Evolutionary conservation across 768 basidiomycete genomes (phyloP).

Genomic region (Candolleomyces aberdarensis): DNA sequence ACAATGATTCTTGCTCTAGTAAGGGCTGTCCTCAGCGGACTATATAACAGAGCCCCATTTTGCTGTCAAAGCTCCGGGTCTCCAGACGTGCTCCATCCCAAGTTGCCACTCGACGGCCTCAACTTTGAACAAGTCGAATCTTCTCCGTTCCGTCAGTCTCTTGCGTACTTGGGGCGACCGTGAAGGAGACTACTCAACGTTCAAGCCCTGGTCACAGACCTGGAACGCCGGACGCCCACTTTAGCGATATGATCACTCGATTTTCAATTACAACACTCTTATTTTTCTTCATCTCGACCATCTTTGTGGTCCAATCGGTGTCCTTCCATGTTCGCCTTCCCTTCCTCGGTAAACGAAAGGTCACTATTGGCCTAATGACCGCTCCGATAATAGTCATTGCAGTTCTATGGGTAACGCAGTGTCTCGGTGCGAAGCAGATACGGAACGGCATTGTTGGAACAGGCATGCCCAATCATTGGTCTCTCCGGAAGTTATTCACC

Average conservation of each 20-base stretch:
- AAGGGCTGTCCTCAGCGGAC: too few species aligned
- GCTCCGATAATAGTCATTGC: conserved; percentile 52
- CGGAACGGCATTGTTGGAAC: conserved; percentile 66
- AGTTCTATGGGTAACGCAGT: conserved; percentile 56
- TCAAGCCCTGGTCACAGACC: not conserved
- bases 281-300: conserved; percentile 50
- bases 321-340: conserved; percentile 30
- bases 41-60: too few species aligned
- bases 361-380: conserved; percentile 46
- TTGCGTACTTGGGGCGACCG: too few species aligned
- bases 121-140: too few species aligned
- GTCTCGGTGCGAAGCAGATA: conserved; percentile 48
- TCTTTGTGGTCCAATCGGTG: conserved; percentile 49
- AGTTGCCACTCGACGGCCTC: too few species aligned
- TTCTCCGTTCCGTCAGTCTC: too few species aligned
- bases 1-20: too few species aligned
- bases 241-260: not conserved
- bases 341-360: conserved; percentile 28
- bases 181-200: not conserved
- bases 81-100: too few species aligned
- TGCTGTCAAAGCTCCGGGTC: too few species aligned
- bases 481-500: not conserved
- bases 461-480: conserved; percentile 5
- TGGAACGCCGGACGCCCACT: not conserved
- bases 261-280: conserved; percentile 46